phyloP scores from a whole-genome alignment of 192 early-diverging fungal genomes.

The Oehlia diaphana region DNA sequence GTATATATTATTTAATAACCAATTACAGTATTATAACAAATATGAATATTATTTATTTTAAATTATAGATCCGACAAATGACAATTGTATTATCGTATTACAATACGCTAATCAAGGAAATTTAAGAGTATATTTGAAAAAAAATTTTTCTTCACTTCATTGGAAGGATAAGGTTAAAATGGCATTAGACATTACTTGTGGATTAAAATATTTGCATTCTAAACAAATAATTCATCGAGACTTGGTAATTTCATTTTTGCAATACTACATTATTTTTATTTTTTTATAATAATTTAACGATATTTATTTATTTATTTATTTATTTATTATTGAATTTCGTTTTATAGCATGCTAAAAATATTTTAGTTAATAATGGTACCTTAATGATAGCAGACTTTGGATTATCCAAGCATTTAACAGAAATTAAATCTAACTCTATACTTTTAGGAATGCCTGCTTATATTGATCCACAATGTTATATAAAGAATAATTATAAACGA shows the following conservation, averaged over 20 bases:
- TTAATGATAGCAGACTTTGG: conserved; percentile 22
- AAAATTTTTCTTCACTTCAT: not conserved
- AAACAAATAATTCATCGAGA: conserved; percentile 11
- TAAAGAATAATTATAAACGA: not conserved
- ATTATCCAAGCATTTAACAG: not conserved
- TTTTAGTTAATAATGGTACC: conserved; percentile 8
- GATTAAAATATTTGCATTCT: conserved; percentile 3
- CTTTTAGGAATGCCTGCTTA: not conserved
- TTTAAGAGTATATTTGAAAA: conserved; percentile 13
- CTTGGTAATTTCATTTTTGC: not conserved
- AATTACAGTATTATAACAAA: too few species aligned
- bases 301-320: not conserved
- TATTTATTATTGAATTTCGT: not conserved
- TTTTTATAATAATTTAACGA: not conserved
- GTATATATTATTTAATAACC: too few species aligned
- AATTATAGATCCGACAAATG: not conserved
- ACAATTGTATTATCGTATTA: not conserved
- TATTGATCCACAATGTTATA: not conserved
- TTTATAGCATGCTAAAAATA: conserved; percentile 22
- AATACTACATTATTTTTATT: too few species aligned
- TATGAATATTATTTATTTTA: too few species aligned
- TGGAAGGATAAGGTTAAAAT: not conserved
- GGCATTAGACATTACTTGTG: conserved; percentile 3
- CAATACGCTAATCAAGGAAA: conserved; percentile 18
- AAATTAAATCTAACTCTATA: not conserved